A percentile compares a stretch with the other conserved stretches of the same genome.
Conservation (phyloP, 768 basidiomycete species). For the Paxillus involutus region DNA sequence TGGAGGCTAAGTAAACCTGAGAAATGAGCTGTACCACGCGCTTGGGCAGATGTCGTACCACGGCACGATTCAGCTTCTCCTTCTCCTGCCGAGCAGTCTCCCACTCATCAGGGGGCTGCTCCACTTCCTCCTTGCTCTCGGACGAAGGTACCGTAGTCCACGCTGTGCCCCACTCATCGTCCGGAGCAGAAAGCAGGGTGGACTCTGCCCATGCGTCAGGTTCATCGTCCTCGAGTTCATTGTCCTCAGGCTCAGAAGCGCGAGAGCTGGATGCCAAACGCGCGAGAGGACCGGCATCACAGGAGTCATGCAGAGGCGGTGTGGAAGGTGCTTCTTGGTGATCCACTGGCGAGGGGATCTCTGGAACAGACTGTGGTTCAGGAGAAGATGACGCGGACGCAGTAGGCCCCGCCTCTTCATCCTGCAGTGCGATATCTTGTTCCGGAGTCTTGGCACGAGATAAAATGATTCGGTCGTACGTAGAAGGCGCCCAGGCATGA, state of each 20-base stretch:
- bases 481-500: slow-evolving; percentile 8
- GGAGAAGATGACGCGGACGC: background rate
- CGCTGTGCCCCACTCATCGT: slow-evolving; percentile 38
- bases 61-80: slow-evolving; percentile 56
- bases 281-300: slow-evolving; percentile 40
- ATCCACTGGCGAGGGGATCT: background rate
- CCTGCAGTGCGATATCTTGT: background rate
- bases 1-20: slow-evolving; percentile 54
- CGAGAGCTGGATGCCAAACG: slow-evolving; percentile 41
- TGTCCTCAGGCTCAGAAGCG: slow-evolving; percentile 11
- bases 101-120: slow-evolving; percentile 57
- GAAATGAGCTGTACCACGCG: slow-evolving; percentile 15
- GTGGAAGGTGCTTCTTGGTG: background rate
- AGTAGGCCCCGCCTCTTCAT: background rate
- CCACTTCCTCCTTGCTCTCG: slow-evolving; percentile 19
- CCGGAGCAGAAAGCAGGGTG: background rate
- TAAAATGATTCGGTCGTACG: slow-evolving; percentile 11
- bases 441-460: slow-evolving; percentile 1
- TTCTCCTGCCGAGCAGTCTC: slow-evolving; percentile 59
- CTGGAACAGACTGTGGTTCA: background rate
- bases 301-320: background rate
- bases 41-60: slow-evolving; percentile 47
- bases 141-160: slow-evolving; percentile 35
- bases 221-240: slow-evolving; percentile 8
- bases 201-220: slow-evolving; percentile 9